A percentile compares a stretch with the other conserved stretches of the same genome.
Conservation (phyloP, 225 moss, liverwort and hornwort genomes). For the Polytrichum commune region DNA sequence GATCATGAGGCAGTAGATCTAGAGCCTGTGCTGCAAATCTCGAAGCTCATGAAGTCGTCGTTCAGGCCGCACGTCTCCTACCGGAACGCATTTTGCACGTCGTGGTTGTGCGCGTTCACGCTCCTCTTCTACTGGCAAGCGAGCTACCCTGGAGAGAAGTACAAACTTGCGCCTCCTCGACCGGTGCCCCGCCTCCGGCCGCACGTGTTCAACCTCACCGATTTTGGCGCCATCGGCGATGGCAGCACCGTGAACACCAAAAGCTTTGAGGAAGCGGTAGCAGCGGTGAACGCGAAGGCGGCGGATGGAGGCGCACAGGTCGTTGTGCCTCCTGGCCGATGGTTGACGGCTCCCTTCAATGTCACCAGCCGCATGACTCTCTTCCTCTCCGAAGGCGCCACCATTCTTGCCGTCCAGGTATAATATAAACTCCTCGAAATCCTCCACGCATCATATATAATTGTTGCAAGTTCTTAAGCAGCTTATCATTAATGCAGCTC, state of each 20-base stretch:
- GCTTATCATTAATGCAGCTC: no score
- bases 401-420: conserved; percentile 28
- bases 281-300: conserved; percentile 24
- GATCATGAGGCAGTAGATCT: no score
- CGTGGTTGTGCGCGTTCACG: conserved; percentile 37
- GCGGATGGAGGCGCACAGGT: conserved; percentile 51
- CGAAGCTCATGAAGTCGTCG: conserved; percentile 27
- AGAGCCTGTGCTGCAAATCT: background rate
- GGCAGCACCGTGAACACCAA: conserved; percentile 50
- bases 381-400: conserved; percentile 47
- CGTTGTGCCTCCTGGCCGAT: conserved; percentile 45
- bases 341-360: conserved; percentile 67
- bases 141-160: background rate
- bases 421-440: no score
- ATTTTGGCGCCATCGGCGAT: conserved; percentile 66
- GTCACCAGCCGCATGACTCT: conserved; percentile 63
- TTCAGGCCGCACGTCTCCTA: conserved; percentile 23
- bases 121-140: conserved; percentile 43
- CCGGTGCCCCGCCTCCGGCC: conserved; percentile 37
- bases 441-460: no score
- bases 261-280: conserved; percentile 46
- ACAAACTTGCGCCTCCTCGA: conserved; percentile 7
- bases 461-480: no score
- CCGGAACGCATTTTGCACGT: conserved; percentile 38
- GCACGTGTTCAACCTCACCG: conserved; percentile 42